Conservation (phyloP, 2,329 filamentous ascomycete species). For the Aspergillus glaucus region DNA sequence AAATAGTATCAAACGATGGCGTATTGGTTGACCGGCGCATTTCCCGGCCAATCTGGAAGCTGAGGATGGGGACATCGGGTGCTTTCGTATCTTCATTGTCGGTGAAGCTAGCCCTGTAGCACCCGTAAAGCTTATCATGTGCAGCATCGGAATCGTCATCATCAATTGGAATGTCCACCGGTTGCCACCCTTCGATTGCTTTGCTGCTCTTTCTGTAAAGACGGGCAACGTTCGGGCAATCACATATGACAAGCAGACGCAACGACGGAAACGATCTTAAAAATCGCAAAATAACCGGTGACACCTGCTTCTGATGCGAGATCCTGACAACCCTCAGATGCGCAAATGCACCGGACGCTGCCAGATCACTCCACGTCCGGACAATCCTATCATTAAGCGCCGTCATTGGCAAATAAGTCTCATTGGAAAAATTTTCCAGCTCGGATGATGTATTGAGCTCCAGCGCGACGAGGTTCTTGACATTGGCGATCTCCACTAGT, state of each 20-base stretch:
- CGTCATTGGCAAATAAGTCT: conserved; percentile 8
- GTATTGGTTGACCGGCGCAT: background rate
- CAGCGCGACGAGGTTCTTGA: conserved; percentile 37
- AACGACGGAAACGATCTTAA: conserved; percentile 31
- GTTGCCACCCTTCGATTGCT: conserved; percentile 24
- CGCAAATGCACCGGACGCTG: conserved; percentile 26
- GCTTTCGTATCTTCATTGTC: background rate
- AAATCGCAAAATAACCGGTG: conserved; percentile 26
- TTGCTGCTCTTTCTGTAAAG: conserved; percentile 12
- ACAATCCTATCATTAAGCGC: conserved; percentile 35
- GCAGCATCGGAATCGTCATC: background rate
- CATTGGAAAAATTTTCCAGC: conserved; percentile 4
- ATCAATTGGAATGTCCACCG: background rate
- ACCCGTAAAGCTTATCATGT: conserved; percentile 10
- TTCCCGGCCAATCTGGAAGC: conserved; percentile 18
- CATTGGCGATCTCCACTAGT: conserved; percentile 31
- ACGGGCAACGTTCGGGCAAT: conserved; percentile 24
- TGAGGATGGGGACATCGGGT: conserved; percentile 15
- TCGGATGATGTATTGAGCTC: conserved; percentile 25
- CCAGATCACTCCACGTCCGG: conserved; percentile 37
- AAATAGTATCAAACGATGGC: conserved; percentile 2
- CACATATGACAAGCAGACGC: conserved; percentile 26
- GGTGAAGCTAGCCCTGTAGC: conserved; percentile 9
- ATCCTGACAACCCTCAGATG: conserved; percentile 34
- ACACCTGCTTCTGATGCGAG: conserved; percentile 26